Conservation (phyloP, 495 filamentous ascomycete genomes). For the Penicillium chermesinum region DNA sequence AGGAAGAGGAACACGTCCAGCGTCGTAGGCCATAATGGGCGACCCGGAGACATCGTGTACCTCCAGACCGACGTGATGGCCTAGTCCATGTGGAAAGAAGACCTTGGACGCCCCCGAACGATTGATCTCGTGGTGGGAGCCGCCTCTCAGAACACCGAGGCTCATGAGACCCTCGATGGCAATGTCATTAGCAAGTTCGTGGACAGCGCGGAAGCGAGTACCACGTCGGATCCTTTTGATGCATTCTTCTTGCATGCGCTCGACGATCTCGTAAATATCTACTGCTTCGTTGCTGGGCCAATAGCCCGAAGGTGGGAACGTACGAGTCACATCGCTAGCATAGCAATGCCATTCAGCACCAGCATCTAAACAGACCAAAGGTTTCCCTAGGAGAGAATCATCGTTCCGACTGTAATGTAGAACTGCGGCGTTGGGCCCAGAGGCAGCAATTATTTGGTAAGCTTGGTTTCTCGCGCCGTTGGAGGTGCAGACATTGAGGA, state of each 20-base stretch:
- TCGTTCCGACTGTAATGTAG: constrained; percentile 86
- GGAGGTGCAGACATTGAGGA: constrained; percentile 63
- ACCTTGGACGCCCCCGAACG: constrained; percentile 62
- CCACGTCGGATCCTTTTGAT: constrained; percentile 62
- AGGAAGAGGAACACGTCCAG: constrained; percentile 14
- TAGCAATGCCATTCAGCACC: constrained; percentile 83
- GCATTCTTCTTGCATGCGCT: constrained; percentile 76
- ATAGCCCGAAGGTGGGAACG: constrained; percentile 63
- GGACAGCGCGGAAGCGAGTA: constrained; percentile 60
- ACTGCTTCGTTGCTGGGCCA: constrained; percentile 60
- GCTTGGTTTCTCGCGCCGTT: constrained; percentile 71
- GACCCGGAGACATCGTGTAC: constrained; percentile 71
- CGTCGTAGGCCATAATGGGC: constrained; percentile 37
- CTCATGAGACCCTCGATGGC: constrained; percentile 63
- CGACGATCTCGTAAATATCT: constrained; percentile 69
- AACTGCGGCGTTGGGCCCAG: constrained; percentile 69
- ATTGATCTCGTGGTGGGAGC: constrained; percentile 58
- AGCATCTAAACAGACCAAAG: constrained; percentile 78
- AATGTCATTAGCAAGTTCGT: constrained; percentile 65
- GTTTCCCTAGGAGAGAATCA: constrained; percentile 56
- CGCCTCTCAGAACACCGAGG: constrained; percentile 59
- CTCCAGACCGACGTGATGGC: constrained; percentile 87
- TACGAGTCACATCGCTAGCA: constrained; percentile 85
- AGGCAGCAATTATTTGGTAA: constrained; percentile 80
- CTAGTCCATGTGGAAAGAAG: constrained; percentile 90